Evolutionary conservation across 805 yeast genomes (phyloP), one percentile per base, ranked within the genome.

Genomic region (Saccharomycopsis olivae): DNA sequence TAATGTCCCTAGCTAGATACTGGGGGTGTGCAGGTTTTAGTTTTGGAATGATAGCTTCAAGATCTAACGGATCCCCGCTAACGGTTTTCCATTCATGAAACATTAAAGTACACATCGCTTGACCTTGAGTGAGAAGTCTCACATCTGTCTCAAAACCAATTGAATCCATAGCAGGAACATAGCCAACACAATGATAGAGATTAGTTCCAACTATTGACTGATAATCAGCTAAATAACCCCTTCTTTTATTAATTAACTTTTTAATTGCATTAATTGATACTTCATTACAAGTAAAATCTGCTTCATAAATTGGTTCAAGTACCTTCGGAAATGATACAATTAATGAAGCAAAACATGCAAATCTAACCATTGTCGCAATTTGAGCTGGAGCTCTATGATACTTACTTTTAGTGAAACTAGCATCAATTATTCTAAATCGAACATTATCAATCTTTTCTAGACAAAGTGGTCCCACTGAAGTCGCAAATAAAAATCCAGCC

Each of bases 31-130:
- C 95, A 0, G 95, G 84, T 49, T 75, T 75, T 54, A 89, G 64
- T 31, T 77, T 68, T 4, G 87, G 86, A 29, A 86, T 68, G 35
- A 59, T 61, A 14, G 73, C 71, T 24, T 73, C 69, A 17, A 62
- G 60, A 55, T 89, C 95, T 51, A 89, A 53, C 6, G 96, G 97
- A 60, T 89, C 86, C 0, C 98, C 98, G 2, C 95, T 95, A 1
- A 84, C 94, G 2, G 65, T 57, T 16, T 71, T 69, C 95, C 96
- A 92, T 41, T 67, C 69, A 41, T 68, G 68, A 57, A 84, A 85
- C 35, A 69, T 69, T 46, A 80, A 54, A 35, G 73, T 73, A 34
- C 86, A 73, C 65, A 74, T 67, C 0, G 92, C 88, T 50, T 73
- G 79, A 3, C 96, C 96, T 47, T 75, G 77, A 0, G 95, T 76